Evolutionary conservation across 164 flowering plant species (phyloP).

Genomic region (Sextonia rubra): DNA sequence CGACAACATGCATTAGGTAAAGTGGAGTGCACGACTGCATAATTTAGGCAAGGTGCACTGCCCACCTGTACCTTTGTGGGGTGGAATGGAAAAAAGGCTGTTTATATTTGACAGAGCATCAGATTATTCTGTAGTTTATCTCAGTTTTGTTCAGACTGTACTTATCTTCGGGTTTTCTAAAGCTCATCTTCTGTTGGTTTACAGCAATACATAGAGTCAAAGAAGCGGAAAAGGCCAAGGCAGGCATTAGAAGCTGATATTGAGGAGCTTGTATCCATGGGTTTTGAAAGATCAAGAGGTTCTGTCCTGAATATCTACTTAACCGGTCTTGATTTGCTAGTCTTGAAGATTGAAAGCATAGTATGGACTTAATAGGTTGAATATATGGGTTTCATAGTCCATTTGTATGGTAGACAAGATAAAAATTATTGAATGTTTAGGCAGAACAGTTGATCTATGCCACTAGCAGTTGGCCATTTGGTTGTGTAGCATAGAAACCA

Average conservation of each 20-base stretch:
- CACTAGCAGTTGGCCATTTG: neutral
- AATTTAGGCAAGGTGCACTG: no score
- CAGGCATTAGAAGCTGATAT: conserved; percentile 27
- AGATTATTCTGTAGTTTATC: neutral
- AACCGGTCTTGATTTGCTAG: neutral
- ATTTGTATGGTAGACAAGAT: neutral
- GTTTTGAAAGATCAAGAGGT: conserved; percentile 79
- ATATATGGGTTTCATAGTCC: neutral
- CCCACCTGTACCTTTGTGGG: neutral
- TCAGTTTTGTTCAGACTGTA: neutral
- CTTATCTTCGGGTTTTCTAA: neutral
- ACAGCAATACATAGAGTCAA: conserved; percentile 63
- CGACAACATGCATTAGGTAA: no score
- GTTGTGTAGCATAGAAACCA: neutral
- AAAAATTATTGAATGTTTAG: neutral
- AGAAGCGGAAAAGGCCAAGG: conserved; percentile 51
- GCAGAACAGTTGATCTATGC: neutral
- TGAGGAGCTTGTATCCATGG: conserved; percentile 67
- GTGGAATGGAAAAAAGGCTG: neutral
- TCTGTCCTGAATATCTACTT: neutral
- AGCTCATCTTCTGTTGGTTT: conserved; percentile 2
- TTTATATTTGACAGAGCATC: neutral
- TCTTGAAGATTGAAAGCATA: neutral
- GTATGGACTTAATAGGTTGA: neutral
- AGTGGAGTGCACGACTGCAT: no score